phyloP scores from a whole-genome alignment of 2,329 filamentous ascomycete species.

The Epichloe gansuensis region DNA sequence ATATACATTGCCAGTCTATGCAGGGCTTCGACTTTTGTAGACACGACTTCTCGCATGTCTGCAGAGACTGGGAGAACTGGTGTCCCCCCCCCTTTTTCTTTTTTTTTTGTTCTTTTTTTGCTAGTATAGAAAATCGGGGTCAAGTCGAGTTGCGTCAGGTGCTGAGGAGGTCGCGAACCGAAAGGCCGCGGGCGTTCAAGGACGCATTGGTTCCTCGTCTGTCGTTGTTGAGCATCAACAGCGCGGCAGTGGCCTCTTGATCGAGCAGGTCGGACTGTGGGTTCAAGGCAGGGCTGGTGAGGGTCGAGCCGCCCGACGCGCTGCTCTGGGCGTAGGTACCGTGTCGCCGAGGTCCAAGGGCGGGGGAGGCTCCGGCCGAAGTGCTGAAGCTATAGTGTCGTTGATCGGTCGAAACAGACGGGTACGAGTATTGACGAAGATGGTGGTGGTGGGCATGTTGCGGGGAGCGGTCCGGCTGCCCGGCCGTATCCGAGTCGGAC shows the following conservation, averaged over 20 bases:
- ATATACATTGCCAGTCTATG: too few relatives aligned
- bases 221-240: conserved; percentile 79
- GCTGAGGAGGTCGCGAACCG: conserved; percentile 41
- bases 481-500: conserved; percentile 34
- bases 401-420: conserved; percentile 38
- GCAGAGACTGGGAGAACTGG: too few relatives aligned
- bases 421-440: conserved; percentile 38
- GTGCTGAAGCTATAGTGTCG: conserved; percentile 37
- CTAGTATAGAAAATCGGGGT: neutral
- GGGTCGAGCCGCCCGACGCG: conserved; percentile 33
- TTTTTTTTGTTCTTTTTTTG: neutral
- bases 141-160: conserved; percentile 24
- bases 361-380: conserved; percentile 41
- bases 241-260: conserved; percentile 71
- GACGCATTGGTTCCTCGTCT: conserved; percentile 36
- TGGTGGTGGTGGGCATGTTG: too few relatives aligned
- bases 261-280: conserved; percentile 46
- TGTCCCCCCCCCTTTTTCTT: too few relatives aligned
- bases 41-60: too few relatives aligned
- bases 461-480: conserved; percentile 17
- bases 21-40: too few relatives aligned
- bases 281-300: conserved; percentile 45
- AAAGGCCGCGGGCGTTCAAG: conserved; percentile 33
- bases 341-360: conserved; percentile 38
- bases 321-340: conserved; percentile 26